A percentile compares a stretch with the other conserved stretches of the same genome.
Evolutionary conservation across 129 eudicot genomes (phyloP).

Genomic region (Helianthus tuberosus): DNA sequence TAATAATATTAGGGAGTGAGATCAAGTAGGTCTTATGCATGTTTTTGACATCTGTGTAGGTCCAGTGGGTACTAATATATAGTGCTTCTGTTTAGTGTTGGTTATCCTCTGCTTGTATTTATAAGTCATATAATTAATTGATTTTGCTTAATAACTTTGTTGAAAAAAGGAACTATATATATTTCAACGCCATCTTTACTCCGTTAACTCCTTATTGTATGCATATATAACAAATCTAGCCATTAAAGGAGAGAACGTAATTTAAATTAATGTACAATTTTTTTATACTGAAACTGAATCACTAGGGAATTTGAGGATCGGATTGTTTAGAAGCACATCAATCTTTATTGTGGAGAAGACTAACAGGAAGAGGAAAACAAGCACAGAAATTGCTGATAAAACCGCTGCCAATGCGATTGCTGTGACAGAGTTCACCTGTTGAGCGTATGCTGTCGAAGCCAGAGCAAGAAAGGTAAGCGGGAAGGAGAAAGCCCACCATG

Average conservation of each 20-base stretch:
- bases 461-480: slow-evolving; percentile 67
- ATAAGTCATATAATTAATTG: neutral
- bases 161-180: neutral
- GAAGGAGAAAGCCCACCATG: slow-evolving; percentile 93
- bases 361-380: slow-evolving; percentile 52
- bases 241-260: neutral
- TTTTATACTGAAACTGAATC: slow-evolving; percentile 20
- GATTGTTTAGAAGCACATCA: slow-evolving; percentile 39
- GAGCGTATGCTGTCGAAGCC: slow-evolving; percentile 67
- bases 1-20: too few species aligned
- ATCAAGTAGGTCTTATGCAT: neutral
- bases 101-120: neutral
- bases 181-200: neutral
- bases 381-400: slow-evolving; percentile 54
- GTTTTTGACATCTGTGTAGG: too few species aligned
- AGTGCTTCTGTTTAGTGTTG: neutral
- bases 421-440: slow-evolving; percentile 44
- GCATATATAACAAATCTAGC: neutral
- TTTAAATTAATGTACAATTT: neutral
- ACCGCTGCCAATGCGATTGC: slow-evolving; percentile 46
- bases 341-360: slow-evolving; percentile 55
- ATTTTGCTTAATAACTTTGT: neutral
- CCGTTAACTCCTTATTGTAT: neutral
- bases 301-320: slow-evolving; percentile 22
- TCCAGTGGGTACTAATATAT: neutral